Conservation (phyloP, 805 yeast genomes). For the Suhomyces canberraensis region DNA sequence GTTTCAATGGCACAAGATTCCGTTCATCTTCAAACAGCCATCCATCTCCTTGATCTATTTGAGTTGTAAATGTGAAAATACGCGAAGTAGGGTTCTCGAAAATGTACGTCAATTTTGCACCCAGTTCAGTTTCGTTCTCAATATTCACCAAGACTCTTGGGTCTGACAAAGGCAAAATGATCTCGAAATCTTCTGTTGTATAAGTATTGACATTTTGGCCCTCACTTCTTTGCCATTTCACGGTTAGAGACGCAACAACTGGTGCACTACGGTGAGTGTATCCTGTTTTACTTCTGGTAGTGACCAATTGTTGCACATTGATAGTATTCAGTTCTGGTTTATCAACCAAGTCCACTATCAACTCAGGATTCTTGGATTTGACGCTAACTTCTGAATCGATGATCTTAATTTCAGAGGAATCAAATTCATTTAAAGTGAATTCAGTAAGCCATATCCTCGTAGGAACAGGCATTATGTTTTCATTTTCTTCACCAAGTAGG, state of each 20-base stretch:
- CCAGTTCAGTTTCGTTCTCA: conserved; percentile 9
- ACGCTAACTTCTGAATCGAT: conserved; percentile 16
- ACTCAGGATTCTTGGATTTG: conserved; percentile 25
- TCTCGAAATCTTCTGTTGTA: conserved; percentile 43
- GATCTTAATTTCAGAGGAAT: conserved; percentile 12
- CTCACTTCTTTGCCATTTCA: conserved; percentile 34
- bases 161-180: conserved; percentile 60
- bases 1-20: conserved; percentile 27
- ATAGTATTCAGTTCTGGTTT: conserved; percentile 1
- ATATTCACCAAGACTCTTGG: conserved; percentile 60
- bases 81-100: conserved; percentile 76
- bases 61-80: conserved; percentile 58
- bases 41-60: conserved; percentile 18
- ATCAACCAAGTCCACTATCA: conserved; percentile 17
- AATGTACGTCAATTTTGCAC: conserved; percentile 41
- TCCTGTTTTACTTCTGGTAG: conserved; percentile 37
- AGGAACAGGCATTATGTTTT: conserved; percentile 26
- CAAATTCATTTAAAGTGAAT: conserved; percentile 1
- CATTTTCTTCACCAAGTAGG: conserved; percentile 16
- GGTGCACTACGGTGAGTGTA: conserved; percentile 36
- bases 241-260: conserved; percentile 18
- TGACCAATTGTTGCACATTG: conserved; percentile 19
- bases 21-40: conserved; percentile 24
- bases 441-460: conserved; percentile 29
- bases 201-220: conserved; percentile 23